Evolutionary conservation across 2,329 filamentous ascomycete genomes (phyloP), one percentile per base, ranked within the genome.

Genomic region (Phialophora chinensis): DNA sequence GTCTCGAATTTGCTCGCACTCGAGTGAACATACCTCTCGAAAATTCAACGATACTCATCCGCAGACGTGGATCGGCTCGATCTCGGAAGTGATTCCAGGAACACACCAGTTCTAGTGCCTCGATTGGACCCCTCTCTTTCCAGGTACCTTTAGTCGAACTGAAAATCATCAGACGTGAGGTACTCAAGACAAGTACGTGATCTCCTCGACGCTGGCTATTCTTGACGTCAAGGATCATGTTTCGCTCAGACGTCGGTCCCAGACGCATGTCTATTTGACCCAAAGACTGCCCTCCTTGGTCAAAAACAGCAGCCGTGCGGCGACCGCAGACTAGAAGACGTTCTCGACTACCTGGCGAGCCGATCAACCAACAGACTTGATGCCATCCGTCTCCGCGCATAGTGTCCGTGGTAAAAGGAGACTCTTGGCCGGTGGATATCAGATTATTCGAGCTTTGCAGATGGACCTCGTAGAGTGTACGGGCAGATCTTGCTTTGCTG

Each of bases 211-310:
- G 74, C 11, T 79, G 76, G 68, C 84, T 81, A 60, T 76, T 73
- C 68, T 79, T 78, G 23, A 87, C 71, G 69, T 86, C 85, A 42
- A 89, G 72, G 50, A 88, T 83, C 84, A 86, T 87, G 65, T 84
- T 79, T 5, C 77, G 77, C 44, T 75, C 70, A 54, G 73, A 75
- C 20, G 69, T 68, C 59, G 79, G 72, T 11, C 75, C 74, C 50
- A 83, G 70, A 57, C 80, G 75, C 65, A 82, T 72, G 12, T 71
- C 55, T 56, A 73, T 74, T 42, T 75, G 71, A 54, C 66, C 69
- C 50, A 73, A 62, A 1, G 72, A 69, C 6, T 72, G 63, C 8
- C 72, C 73, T 27, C 73, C 69, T 29, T 76, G 72, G 38, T 73
- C 72, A 71, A 78, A 82, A 33, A 81, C 66, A 60, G 76, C 75